Evolutionary conservation across 1,139 yeast genomes (phyloP).

Genomic region (Protomyces pachydermus): DNA sequence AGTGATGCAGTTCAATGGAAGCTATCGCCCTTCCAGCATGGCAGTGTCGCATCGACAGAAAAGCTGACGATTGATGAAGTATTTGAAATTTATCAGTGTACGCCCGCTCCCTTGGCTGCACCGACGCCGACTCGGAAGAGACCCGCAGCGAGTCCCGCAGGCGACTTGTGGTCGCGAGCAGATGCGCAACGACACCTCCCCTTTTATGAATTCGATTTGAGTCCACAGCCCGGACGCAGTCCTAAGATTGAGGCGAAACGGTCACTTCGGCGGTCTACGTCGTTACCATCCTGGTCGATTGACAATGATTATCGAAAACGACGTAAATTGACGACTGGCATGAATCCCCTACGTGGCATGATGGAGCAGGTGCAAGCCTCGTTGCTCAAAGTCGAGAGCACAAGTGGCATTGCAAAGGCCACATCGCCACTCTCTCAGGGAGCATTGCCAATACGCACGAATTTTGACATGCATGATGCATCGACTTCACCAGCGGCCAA

Average conservation of each 20-base stretch:
- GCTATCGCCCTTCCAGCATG: constrained; percentile 5
- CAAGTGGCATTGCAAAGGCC: background rate
- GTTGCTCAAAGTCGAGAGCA: background rate
- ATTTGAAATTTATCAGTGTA: constrained; percentile 9
- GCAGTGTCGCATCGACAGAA: constrained; percentile 1
- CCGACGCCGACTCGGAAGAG: constrained; percentile 12
- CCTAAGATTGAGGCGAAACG: constrained; percentile 5
- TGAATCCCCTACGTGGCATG: constrained; percentile 3
- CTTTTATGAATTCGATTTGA: constrained; percentile 12
- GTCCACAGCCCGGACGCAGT: constrained; percentile 2
- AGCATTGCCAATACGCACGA: background rate
- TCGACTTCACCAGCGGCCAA: no score
- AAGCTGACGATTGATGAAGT: constrained; percentile 24
- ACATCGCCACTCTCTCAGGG: background rate
- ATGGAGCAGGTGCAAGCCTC: constrained; percentile 19
- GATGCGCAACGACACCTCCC: constrained; percentile 8
- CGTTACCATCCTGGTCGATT: constrained; percentile 17
- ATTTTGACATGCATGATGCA: background rate
- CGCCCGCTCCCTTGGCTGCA: constrained; percentile 9
- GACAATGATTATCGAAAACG: constrained; percentile 3
- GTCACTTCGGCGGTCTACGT: constrained; percentile 8
- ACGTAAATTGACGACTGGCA: background rate
- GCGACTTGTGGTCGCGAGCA: constrained; percentile 18
- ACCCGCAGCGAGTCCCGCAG: constrained; percentile 3
- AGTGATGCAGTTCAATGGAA: constrained; percentile 11